Evolutionary conservation across 1,139 yeast species (phyloP), one percentile per base, ranked within the genome.

Genomic region (Protomyces macrosporus): DNA sequence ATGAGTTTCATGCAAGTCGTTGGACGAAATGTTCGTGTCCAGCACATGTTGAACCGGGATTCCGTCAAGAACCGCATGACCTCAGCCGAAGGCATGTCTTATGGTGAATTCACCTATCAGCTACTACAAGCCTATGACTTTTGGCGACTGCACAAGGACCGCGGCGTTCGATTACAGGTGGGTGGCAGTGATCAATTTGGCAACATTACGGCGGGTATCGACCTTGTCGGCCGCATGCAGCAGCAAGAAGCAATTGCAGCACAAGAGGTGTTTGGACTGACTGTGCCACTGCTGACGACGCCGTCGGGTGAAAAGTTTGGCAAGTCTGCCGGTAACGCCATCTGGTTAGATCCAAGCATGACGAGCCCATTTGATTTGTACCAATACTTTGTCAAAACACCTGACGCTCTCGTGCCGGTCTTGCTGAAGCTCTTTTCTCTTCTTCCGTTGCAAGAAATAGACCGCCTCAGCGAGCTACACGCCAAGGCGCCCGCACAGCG

Each of bases 121-220:
- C 79, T 93, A 23, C 76, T 93, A 59, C 99, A 93, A 74, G 98
- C 97, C 0, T 93, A 84, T 74, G 99, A 93, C 73, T 95, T 90
- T 72, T 90, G 88, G 82, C 90, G 91, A 72, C 77, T 95, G 68
- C 84, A 84, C 76, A 80, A 80, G 54, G 73, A 81, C 14, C 77
- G 83, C 48, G 76, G 78, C 2, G 95, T 93, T 53, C 81, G 58
- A 75, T 40, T 62, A 9, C 97, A 93, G 75, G 84, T 95, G 34
- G 99, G 99, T 14, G 99, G 99, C 6, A 90, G 88, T 72, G 98
- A 93, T 73, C 99, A 93, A 75, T 93, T 97, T 93, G 99, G 99
- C 0, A 93, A 93, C 71, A 95, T 95, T 67, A 90, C 96, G 4
- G 98, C 98, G 0, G 99, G 99, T 0, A 83, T 89, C 58, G 98